phyloP scores from a whole-genome alignment of 495 filamentous ascomycete species.

The Hypoxylon perforatum region DNA sequence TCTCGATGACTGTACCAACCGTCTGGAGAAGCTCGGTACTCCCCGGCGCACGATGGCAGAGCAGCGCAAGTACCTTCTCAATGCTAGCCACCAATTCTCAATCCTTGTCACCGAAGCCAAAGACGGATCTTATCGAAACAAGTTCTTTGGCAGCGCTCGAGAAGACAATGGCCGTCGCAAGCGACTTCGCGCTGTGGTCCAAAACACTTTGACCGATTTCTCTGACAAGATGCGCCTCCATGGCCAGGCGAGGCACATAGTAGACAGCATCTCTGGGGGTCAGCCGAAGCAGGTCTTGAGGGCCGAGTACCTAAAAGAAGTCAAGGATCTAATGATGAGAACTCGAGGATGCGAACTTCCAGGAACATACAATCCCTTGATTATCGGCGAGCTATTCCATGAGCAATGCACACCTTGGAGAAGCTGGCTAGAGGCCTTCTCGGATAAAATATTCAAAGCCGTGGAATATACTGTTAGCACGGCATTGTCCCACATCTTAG shows the following conservation, averaged over 20 bases:
- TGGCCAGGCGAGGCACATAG: slow-evolving; percentile 45
- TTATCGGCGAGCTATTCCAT: slow-evolving; percentile 58
- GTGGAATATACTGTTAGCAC: slow-evolving; percentile 41
- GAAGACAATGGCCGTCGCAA: slow-evolving; percentile 14
- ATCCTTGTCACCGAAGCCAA: slow-evolving; percentile 37
- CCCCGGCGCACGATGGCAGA: slow-evolving; percentile 45
- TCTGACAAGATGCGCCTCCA: slow-evolving; percentile 41
- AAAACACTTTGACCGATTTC: slow-evolving; percentile 46
- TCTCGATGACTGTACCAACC: slow-evolving; percentile 33
- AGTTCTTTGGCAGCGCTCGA: slow-evolving; percentile 29
- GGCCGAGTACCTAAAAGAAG: slow-evolving; percentile 45
- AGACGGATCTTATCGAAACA: slow-evolving; percentile 44
- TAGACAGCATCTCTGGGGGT: slow-evolving; percentile 21
- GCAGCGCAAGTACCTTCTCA: slow-evolving; percentile 57
- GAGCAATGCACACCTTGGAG: slow-evolving; percentile 58
- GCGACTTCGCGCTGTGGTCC: slow-evolving; percentile 50
- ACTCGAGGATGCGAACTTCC: slow-evolving; percentile 57
- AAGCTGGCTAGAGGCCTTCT: slow-evolving; percentile 34
- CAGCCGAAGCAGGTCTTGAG: slow-evolving; percentile 30
- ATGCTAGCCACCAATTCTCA: slow-evolving; percentile 38
- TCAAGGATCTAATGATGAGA: slow-evolving; percentile 44
- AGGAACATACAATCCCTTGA: slow-evolving; percentile 59
- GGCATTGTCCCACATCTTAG: slow-evolving; percentile 44
- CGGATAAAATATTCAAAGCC: slow-evolving; percentile 41
- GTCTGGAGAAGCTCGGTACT: slow-evolving; percentile 40